A percentile compares a stretch with the other conserved stretches of the same genome.
phyloP scores from a whole-genome alignment of 2,329 filamentous ascomycete species.

The Elsinoe batatas region DNA sequence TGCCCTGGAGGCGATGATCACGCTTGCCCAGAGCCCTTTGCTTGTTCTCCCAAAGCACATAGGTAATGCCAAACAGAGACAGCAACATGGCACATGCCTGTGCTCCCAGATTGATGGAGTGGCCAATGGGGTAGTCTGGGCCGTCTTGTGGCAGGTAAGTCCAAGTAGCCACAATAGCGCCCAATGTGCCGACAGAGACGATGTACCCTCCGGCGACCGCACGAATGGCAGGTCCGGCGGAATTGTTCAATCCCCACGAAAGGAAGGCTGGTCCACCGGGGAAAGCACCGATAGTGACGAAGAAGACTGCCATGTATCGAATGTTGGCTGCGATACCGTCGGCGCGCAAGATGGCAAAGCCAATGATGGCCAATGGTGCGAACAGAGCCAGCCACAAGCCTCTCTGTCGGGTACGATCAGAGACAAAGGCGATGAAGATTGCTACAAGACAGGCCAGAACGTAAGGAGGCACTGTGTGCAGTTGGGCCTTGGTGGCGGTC shows the following conservation, averaged over 20 bases:
- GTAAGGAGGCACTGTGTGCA: constrained; percentile 24
- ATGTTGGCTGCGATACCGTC: constrained; percentile 19
- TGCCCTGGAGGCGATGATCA: constrained; percentile 40
- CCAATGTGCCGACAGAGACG: constrained; percentile 45
- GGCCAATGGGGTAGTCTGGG: constrained; percentile 40
- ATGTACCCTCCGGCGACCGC: constrained; percentile 49
- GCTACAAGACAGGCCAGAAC: constrained; percentile 26
- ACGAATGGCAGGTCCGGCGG: constrained; percentile 46
- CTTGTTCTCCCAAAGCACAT: constrained; percentile 46
- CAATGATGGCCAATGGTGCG: constrained; percentile 19
- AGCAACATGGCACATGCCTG: constrained; percentile 39
- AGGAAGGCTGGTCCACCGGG: constrained; percentile 50
- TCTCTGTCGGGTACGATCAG: constrained; percentile 18
- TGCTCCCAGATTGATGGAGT: constrained; percentile 48
- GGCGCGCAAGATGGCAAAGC: constrained; percentile 27
- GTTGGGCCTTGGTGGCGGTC: constrained; percentile 19
- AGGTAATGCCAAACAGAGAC: constrained; percentile 40
- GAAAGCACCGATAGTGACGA: constrained; percentile 40
- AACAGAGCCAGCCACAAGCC: constrained; percentile 14
- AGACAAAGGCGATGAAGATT: constrained; percentile 21
- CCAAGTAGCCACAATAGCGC: constrained; percentile 50
- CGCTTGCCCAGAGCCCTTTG: constrained; percentile 40
- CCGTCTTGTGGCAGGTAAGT: constrained; percentile 42
- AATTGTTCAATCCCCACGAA: constrained; percentile 48
- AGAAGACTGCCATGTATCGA: constrained; percentile 30